Base-by-base conservation (phyloP, 164 flowering plant species). In the Cinnamomum micranthum region DNA sequence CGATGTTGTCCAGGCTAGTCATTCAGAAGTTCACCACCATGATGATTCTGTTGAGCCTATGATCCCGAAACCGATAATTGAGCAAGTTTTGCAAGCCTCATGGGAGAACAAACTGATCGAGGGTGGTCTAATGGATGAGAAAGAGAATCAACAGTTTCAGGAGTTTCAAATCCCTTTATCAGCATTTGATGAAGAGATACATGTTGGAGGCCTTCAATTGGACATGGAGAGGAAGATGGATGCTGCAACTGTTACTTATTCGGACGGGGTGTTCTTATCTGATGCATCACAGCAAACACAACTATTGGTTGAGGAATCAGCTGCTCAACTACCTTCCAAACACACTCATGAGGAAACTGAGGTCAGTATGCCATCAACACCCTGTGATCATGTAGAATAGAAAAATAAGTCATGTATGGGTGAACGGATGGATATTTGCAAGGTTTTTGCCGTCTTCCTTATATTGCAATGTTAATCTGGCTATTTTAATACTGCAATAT, bases 311-410 rank as follows among this genome's bases (percentile, higher is more conserved):
- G 33, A 67, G 69, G 50, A 67, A 33, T 67, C 22, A 20, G 24
- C 50, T 14, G n/a, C 19, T 28, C n/a, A 75, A 69, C 79, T 77
- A 74, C 75, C 79, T 62, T 68, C 52, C 51, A 64, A 55, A 23
- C 73, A 64, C 63, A 65, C 80, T 69, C 79, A 50, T 68, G 69
- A 78, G 69, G 87, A 79, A 69, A 33, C 50, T 47, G 74, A 74
- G 81, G 94, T 90, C 79, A 77, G 83, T 14, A 31, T 67, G 41
- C 47, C 10, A 64, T 31, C 47, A 2, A 19, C 13, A 55, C 69
- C 50, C 19, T 31, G 10, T 67, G n/a, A 67, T 67, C 14, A 10
- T 67, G 15, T 67, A 28, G n/a, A 19, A 31, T 67, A 28, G n/a
- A 19, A 67, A 15, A 20, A 2, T 67, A 20, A 20, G 60, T 4